A percentile compares a stretch with the other conserved stretches of the same genome.
Evolutionary conservation across 1,284 basidiomycete genomes (phyloP).

Genomic region (Somion occarium): DNA sequence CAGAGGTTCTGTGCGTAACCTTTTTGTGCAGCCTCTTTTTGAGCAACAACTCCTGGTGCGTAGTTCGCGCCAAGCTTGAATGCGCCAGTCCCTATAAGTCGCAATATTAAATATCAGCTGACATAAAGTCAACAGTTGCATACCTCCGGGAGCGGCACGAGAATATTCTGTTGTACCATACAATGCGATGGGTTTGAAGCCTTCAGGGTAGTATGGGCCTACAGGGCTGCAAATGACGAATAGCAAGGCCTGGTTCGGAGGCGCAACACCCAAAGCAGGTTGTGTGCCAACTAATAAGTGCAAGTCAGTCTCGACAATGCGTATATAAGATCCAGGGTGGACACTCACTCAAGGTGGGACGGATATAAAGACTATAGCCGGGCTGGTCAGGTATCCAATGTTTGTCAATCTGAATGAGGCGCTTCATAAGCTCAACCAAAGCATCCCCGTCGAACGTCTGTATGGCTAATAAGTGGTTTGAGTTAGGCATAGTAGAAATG

Average conservation of each 20-base stretch:
- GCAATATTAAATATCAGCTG: not conserved
- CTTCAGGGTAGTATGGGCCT: conserved; percentile 92
- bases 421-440: conserved; percentile 83
- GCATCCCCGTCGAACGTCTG: conserved; percentile 82
- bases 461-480: conserved; percentile 6
- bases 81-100: conserved; percentile 66
- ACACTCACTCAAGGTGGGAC: conserved; percentile 73
- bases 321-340: not conserved
- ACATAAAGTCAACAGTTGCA: conserved; percentile 9
- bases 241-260: conserved; percentile 85
- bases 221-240: conserved; percentile 95
- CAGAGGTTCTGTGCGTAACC: conserved; percentile 97
- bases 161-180: conserved; percentile 90
- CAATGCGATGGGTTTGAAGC: conserved; percentile 94
- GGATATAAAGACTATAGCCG: conserved; percentile 91
- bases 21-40: conserved; percentile 75
- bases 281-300: conserved; percentile 83
- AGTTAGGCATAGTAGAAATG: not conserved
- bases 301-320: not conserved
- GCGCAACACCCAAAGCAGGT: conserved; percentile 82
- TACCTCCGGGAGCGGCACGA: conserved; percentile 86
- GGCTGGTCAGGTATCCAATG: conserved; percentile 91
- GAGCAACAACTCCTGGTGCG: conserved; percentile 85
- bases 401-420: conserved; percentile 83
- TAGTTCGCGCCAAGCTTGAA: conserved; percentile 94